Base-by-base conservation (phyloP, 108 stramenopile genomes). In the Cyclotella atomus region DNA sequence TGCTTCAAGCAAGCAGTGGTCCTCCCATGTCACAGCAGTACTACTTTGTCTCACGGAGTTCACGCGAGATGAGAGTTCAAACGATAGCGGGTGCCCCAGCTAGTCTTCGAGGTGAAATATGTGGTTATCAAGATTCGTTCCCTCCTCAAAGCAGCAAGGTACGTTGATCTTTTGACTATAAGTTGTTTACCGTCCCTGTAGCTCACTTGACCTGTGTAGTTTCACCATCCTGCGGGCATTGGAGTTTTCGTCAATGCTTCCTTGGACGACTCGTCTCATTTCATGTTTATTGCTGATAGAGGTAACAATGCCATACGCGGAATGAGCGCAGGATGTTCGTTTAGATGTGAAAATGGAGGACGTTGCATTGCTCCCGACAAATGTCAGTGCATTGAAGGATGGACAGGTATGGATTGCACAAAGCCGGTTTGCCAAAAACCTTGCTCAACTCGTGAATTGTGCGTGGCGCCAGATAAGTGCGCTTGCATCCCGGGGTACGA, bases 311-410 rank as follows among this genome's bases (percentile, higher is more conserved):
- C 66, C 17, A 83, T 96, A 16, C 87, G 95, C 24, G 88, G 68
- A 15, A 64, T 95, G 63, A 81, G 87, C 16, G 95, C 92, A 14
- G 72, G 65, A 2, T 96, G 95, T 76, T 62, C 85, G 43, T 80
- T 81, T 35, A 75, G 57, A 41, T 95, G 95, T 68, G 95, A 96
- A 75, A 96, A 96, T 54, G 87, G 87, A 25, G 93, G 93, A 1
- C 35, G 19, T 1, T 96, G 95, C 59, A 61, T 88, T 32, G 88
- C 81, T 2, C 71, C 83, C 16, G 92, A 94, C 55, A 34, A 50
- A 15, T 96, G 95, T 73, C 14, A 50, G 23, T 94, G 95, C 63
- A 36, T 61, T 0, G 44, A 65, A 6, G 95, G 95, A 2, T 96
- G 91, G 93, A 30, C 55, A 0, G 95, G 93, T 9, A 34, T 55